These are phyloP conservation scores for Cyclotella baltica DNA, from an alignment of 108 stramenopile genomes.

Conservation along the genomic window DNA sequence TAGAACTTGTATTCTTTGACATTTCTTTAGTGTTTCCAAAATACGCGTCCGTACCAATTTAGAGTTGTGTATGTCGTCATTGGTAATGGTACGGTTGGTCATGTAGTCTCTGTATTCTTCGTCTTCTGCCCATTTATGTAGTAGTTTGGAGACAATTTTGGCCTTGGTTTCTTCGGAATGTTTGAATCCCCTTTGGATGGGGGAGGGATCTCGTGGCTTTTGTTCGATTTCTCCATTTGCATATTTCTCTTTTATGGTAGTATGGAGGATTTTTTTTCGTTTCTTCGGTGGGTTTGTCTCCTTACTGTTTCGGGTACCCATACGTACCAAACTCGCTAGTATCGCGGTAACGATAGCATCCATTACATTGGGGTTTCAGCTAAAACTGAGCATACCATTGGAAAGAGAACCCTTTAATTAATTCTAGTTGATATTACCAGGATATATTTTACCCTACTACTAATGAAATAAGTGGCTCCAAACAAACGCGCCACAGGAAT, in stretches of 20 bases:
- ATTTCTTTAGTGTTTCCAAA: conserved; percentile 70
- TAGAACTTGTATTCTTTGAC: too few species aligned
- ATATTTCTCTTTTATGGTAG: conserved; percentile 75
- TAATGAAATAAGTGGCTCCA: not conserved
- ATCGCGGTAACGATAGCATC: too few species aligned
- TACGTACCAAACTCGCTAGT: too few species aligned
- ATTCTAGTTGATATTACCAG: not conserved
- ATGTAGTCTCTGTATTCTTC: conserved; percentile 69
- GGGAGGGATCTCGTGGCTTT: conserved; percentile 58
- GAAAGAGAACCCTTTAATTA: not conserved
- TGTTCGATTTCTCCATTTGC: conserved; percentile 73
- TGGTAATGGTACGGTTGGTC: conserved; percentile 54
- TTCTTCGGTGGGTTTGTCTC: conserved; percentile 83
- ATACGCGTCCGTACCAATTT: conserved; percentile 62
- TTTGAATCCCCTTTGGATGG: conserved; percentile 39
- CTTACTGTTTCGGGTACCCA: too few species aligned
- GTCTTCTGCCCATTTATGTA: conserved; percentile 74
- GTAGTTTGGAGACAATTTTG: conserved; percentile 80
- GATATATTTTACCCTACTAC: conserved; percentile 1
- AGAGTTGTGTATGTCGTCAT: conserved; percentile 26
- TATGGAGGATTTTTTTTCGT: conserved; percentile 80
- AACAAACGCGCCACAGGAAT: not conserved
- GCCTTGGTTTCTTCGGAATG: conserved; percentile 73
- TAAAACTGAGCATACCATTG: not conserved
- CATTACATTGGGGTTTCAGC: too few species aligned